A percentile compares a stretch with the other conserved stretches of the same genome.
Evolutionary conservation across 345 rosid genomes (phyloP).

Genomic region (Salix dunnii): DNA sequence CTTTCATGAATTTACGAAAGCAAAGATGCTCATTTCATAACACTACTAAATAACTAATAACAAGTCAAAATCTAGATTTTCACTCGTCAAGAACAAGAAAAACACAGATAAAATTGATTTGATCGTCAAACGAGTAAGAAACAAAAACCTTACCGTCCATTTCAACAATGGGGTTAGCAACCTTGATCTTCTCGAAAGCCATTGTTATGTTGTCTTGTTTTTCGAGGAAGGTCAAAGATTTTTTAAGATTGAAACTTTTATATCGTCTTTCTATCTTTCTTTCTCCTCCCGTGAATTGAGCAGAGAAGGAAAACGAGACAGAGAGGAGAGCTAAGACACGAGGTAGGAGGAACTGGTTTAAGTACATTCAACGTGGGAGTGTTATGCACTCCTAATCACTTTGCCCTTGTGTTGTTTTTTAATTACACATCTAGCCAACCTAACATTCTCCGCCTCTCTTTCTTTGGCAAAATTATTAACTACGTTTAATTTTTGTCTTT

Average conservation of each 20-base stretch:
- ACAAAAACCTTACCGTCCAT: conserved; percentile 68
- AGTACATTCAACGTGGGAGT: neutral
- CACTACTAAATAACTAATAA: neutral
- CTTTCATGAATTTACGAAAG: neutral
- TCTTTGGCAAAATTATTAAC: too few relatives aligned
- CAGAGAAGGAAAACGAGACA: neutral
- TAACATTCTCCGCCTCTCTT: too few relatives aligned
- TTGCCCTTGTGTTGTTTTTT: neutral
- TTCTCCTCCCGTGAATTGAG: neutral
- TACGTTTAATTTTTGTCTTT: too few relatives aligned
- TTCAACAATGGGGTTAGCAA: conserved; percentile 88
- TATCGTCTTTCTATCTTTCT: neutral
- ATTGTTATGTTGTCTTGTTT: conserved; percentile 19
- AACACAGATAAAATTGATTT: neutral
- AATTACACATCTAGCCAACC: too few relatives aligned
- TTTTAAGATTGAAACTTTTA: neutral
- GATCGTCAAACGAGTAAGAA: neutral
- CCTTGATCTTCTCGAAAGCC: conserved; percentile 90
- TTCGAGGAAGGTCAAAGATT: neutral
- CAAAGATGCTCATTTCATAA: neutral
- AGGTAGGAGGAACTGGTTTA: neutral
- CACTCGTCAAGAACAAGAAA: neutral
- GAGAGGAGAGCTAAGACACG: neutral
- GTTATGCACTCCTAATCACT: neutral
- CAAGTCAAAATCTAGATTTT: neutral